Percentiles rank a stretch among this genome's conserved stretches.
phyloP scores from a whole-genome alignment of 2,329 filamentous ascomycete genomes.

The Huntiella decipiens region DNA sequence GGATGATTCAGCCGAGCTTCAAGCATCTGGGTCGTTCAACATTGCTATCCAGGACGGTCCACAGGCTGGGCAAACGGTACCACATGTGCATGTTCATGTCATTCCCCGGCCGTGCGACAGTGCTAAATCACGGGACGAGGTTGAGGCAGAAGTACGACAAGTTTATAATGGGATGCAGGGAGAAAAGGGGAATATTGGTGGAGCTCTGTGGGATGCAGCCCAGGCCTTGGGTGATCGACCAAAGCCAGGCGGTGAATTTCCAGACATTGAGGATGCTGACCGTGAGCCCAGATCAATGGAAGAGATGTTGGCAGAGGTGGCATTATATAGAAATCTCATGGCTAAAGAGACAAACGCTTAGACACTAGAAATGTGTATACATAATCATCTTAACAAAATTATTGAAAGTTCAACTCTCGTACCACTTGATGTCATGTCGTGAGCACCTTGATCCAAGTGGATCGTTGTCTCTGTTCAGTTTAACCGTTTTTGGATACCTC shows the following conservation, averaged over 20 bases:
- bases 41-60: constrained; percentile 86
- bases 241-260: constrained; percentile 37
- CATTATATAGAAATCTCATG: constrained; percentile 37
- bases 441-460: not conserved
- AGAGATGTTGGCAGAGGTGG: constrained; percentile 67
- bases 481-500: not conserved
- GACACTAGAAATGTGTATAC: too few species aligned
- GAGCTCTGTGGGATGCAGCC: constrained; percentile 39
- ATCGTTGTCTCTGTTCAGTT: not conserved
- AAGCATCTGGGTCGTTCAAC: constrained; percentile 58
- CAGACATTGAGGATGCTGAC: constrained; percentile 50
- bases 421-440: not conserved
- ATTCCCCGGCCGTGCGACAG: constrained; percentile 50
- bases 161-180: constrained; percentile 71
- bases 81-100: constrained; percentile 84
- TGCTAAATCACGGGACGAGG: constrained; percentile 19
- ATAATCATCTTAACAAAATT: too few species aligned
- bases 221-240: constrained; percentile 21
- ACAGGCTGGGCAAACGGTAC: constrained; percentile 81
- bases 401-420: too few species aligned
- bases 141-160: constrained; percentile 38
- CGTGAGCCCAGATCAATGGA: constrained; percentile 47
- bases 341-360: constrained; percentile 2
- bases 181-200: constrained; percentile 68
- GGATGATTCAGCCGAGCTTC: constrained; percentile 18